phyloP scores from a whole-genome alignment of 2,329 filamentous ascomycete genomes.

The Davidsoniella virescens region DNA sequence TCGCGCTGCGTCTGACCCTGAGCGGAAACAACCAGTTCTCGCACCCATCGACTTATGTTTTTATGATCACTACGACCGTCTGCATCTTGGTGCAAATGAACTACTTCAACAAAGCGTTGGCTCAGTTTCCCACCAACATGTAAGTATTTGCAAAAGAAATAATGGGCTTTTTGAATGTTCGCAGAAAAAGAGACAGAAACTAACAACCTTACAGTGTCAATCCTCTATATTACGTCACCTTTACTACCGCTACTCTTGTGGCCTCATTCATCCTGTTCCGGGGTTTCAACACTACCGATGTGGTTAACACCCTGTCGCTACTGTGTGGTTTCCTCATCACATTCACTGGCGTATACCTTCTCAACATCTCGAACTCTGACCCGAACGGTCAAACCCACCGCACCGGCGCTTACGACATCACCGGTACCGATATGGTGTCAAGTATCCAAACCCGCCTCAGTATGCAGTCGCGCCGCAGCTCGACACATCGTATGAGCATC shows the following conservation, averaged over 20 bases:
- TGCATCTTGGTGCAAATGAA: conserved; percentile 99
- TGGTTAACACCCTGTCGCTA: conserved; percentile 81
- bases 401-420: conserved; percentile 53
- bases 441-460: conserved; percentile 79
- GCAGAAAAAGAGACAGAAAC: background rate
- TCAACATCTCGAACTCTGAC: conserved; percentile 88
- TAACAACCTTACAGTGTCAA: conserved; percentile 50
- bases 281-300: conserved; percentile 88
- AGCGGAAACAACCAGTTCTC: conserved; percentile 88
- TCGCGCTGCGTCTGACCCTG: conserved; percentile 89
- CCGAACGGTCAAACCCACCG: conserved; percentile 60
- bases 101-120: conserved; percentile 97
- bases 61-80: conserved; percentile 79
- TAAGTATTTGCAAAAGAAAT: conserved; percentile 30
- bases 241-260: conserved; percentile 84
- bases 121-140: conserved; percentile 95
- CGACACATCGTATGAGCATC: conserved; percentile 46
- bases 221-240: conserved; percentile 92
- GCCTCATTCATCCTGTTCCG: conserved; percentile 93
- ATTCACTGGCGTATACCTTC: conserved; percentile 85
- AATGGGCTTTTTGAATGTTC: background rate
- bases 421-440: conserved; percentile 82
- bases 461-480: conserved; percentile 76
- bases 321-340: conserved; percentile 88
- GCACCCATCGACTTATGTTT: conserved; percentile 92